Evolutionary conservation across 352 stramenopile genomes (phyloP).

Genomic region (Globisporangium emineosum): DNA sequence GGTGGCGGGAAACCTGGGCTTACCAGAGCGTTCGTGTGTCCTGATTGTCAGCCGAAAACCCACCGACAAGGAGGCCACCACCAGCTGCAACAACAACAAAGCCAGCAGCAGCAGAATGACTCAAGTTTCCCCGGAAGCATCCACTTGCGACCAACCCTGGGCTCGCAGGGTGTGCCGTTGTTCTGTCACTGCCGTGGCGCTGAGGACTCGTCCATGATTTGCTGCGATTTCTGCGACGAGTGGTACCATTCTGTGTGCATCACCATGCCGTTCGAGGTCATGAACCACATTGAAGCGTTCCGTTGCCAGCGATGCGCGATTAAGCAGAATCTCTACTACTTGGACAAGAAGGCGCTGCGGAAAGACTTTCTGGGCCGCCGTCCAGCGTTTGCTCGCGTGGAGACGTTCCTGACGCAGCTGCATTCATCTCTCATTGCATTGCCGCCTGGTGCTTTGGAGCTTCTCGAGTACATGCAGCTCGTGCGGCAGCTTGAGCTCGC

Average conservation of each 20-base stretch:
- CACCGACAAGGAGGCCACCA: slow-evolving; percentile 1
- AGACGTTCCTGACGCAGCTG: slow-evolving; percentile 54
- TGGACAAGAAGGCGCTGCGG: slow-evolving; percentile 56
- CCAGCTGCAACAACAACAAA: neutral
- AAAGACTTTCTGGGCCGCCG: slow-evolving; percentile 43
- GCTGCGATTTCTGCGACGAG: slow-evolving; percentile 86
- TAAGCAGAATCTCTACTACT: slow-evolving; percentile 63
- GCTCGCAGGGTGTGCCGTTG: slow-evolving; percentile 27
- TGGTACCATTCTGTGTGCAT: slow-evolving; percentile 83
- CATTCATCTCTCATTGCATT: slow-evolving; percentile 49
- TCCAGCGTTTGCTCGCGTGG: slow-evolving; percentile 45
- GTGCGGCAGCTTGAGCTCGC: slow-evolving; percentile 25
- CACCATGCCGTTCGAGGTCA: slow-evolving; percentile 43
- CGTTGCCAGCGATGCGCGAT: slow-evolving; percentile 67
- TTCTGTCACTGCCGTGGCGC: slow-evolving; percentile 73
- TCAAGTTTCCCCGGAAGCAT: slow-evolving; percentile 7
- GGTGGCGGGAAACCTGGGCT: neutral
- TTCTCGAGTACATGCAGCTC: slow-evolving; percentile 43
- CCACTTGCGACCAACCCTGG: slow-evolving; percentile 17
- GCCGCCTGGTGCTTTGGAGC: slow-evolving; percentile 45
- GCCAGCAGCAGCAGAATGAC: neutral
- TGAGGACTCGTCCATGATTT: slow-evolving; percentile 80
- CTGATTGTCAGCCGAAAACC: slow-evolving; percentile 18
- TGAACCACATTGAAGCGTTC: slow-evolving; percentile 70
- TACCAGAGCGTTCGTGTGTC: slow-evolving; percentile 22